Evolutionary conservation across 768 basidiomycete genomes (phyloP).

Genomic region (Gloeophyllum trabeum): DNA sequence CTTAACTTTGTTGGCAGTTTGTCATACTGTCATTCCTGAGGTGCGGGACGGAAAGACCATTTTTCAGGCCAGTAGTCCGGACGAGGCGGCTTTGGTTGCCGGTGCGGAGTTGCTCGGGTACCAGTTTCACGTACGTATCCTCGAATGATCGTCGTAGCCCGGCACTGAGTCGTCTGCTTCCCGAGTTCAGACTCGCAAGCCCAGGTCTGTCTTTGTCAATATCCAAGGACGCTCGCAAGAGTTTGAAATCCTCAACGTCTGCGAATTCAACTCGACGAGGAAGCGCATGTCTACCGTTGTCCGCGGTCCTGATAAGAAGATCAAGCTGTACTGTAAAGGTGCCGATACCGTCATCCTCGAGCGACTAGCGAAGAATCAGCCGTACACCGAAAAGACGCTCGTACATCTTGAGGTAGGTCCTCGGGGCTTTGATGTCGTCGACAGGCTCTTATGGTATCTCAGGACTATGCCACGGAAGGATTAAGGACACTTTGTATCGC

Average conservation of each 20-base stretch:
- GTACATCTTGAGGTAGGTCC: slow-evolving; percentile 75
- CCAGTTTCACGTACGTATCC: slow-evolving; percentile 74
- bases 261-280: slow-evolving; percentile 97
- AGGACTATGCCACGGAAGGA: slow-evolving; percentile 97
- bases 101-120: slow-evolving; percentile 90
- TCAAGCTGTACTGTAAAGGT: slow-evolving; percentile 94
- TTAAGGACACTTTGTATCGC: slow-evolving; percentile 95
- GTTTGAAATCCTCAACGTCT: slow-evolving; percentile 89
- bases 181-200: slow-evolving; percentile 72
- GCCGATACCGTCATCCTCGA: slow-evolving; percentile 98
- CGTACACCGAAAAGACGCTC: slow-evolving; percentile 77
- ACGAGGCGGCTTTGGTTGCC: slow-evolving; percentile 91
- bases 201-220: slow-evolving; percentile 88
- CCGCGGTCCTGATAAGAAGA: slow-evolving; percentile 75
- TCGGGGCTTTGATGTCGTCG: neutral
- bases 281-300: slow-evolving; percentile 98
- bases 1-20: slow-evolving; percentile 61
- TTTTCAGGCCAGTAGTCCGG: slow-evolving; percentile 95
- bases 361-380: slow-evolving; percentile 76
- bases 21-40: slow-evolving; percentile 98
- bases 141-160: too few species aligned
- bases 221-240: slow-evolving; percentile 63
- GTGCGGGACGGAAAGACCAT: slow-evolving; percentile 78
- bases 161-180: too few species aligned
- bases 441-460: slow-evolving; percentile 3